A percentile compares a stretch with the other conserved stretches of the same genome.
Conservation (phyloP, 177 flowering plant species). For the Vitis hybrid region DNA sequence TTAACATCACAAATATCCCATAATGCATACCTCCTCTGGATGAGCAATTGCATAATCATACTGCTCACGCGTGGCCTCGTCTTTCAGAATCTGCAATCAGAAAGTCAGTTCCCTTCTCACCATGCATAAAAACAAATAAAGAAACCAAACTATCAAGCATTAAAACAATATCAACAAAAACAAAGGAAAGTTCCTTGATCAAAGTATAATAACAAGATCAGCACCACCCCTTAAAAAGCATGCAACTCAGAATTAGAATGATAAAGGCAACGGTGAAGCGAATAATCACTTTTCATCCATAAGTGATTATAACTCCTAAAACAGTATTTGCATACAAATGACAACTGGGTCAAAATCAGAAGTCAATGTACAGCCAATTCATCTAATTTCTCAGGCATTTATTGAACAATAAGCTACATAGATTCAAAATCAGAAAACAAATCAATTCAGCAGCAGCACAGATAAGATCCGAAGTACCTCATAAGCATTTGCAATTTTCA, state of each 20-base stretch:
- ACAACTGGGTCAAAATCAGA: no score
- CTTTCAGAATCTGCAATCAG: conserved; percentile 78
- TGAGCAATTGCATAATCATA: conserved; percentile 98
- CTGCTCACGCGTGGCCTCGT: conserved; percentile 86
- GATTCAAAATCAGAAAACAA: background rate
- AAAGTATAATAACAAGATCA: no score
- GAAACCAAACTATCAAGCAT: background rate
- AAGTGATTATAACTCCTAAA: no score
- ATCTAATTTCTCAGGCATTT: no score
- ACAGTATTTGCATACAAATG: no score
- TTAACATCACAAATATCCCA: background rate
- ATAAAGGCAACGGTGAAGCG: no score
- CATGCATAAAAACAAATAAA: background rate
- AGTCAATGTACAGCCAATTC: no score
- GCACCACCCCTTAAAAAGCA: no score
- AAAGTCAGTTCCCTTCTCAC: background rate
- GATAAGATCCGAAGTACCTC: conserved; percentile 49
- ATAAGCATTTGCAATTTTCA: conserved; percentile 91
- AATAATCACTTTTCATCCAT: no score
- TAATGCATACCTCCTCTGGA: conserved; percentile 83
- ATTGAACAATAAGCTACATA: no score
- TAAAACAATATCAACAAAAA: background rate
- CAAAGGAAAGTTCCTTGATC: no score
- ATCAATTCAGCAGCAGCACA: background rate
- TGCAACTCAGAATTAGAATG: no score